These are phyloP conservation scores for Balakata baccata DNA, from an alignment of 345 rosid genomes.

Conservation along the genomic window DNA sequence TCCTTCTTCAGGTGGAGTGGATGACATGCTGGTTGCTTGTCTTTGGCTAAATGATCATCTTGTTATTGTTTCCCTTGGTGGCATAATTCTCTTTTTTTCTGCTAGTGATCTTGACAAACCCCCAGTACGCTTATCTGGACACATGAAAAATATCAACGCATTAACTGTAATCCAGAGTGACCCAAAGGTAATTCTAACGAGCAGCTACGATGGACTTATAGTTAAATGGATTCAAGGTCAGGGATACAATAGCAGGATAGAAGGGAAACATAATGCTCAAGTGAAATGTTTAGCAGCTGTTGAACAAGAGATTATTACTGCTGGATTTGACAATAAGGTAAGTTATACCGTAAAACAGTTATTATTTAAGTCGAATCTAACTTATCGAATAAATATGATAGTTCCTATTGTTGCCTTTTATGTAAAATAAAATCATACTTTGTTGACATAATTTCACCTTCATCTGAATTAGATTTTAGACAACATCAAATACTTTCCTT, in stretches of 20 bases:
- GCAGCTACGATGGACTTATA: slow-evolving; percentile 84
- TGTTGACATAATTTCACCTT: no score
- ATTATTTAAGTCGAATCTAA: background rate
- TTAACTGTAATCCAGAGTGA: slow-evolving; percentile 53
- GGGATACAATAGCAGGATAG: slow-evolving; percentile 70
- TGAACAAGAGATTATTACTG: slow-evolving; percentile 69
- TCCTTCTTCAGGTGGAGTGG: slow-evolving; percentile 71
- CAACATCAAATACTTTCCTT: background rate
- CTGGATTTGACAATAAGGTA: slow-evolving; percentile 91
- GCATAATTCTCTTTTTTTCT: slow-evolving; percentile 65
- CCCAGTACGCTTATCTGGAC: slow-evolving; percentile 69
- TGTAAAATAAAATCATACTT: no score
- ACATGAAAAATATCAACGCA: slow-evolving; percentile 77
- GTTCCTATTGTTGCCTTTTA: background rate
- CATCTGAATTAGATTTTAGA: background rate
- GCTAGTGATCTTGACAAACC: slow-evolving; percentile 69
- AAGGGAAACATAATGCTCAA: slow-evolving; percentile 63
- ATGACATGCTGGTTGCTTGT: slow-evolving; percentile 91
- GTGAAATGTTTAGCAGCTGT: slow-evolving; percentile 77
- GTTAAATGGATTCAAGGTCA: slow-evolving; percentile 81
- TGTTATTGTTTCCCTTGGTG: slow-evolving; percentile 93
- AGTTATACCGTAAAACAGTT: background rate
- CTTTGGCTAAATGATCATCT: slow-evolving; percentile 85
- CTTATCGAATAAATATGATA: background rate
- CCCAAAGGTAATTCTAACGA: slow-evolving; percentile 56